A percentile compares a stretch with the other conserved stretches of the same genome.
phyloP scores from a whole-genome alignment of 495 filamentous ascomycete genomes.

The Astrocystis sublimbata region DNA sequence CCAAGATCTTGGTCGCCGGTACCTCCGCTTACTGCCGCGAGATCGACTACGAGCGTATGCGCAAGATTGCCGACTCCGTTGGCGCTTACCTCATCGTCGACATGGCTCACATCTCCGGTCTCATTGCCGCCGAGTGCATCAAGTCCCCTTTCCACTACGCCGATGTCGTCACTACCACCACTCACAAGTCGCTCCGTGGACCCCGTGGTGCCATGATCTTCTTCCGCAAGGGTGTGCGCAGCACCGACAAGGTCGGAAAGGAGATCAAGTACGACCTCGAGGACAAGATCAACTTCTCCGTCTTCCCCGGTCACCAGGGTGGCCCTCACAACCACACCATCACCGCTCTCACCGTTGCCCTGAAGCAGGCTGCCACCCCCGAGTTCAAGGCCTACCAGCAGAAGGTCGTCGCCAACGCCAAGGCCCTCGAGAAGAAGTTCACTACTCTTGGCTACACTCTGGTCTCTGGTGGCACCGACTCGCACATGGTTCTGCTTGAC shows the following conservation, averaged over 20 bases:
- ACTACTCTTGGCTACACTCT: conserved; percentile 85
- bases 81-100: conserved; percentile 95
- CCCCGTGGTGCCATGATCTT: conserved; percentile 99
- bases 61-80: conserved; percentile 91
- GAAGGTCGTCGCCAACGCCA: conserved; percentile 89
- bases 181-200: conserved; percentile 98
- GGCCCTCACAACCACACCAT: conserved; percentile 99
- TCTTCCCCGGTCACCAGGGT: conserved; percentile 99
- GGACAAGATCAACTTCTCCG: conserved; percentile 95
- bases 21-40: conserved; percentile 98
- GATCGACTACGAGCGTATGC: conserved; percentile 97
- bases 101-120: conserved; percentile 98
- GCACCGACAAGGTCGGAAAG: conserved; percentile 87
- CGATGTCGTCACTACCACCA: conserved; percentile 98
- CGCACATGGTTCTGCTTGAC: conserved; percentile 97
- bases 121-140: conserved; percentile 91
- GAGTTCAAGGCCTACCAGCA: conserved; percentile 97
- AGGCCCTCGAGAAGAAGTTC: conserved; percentile 79
- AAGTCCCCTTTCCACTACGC: conserved; percentile 91
- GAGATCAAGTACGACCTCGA: conserved; percentile 92
- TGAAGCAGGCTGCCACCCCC: conserved; percentile 89
- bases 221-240: conserved; percentile 94
- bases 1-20: conserved; percentile 93
- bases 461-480: conserved; percentile 95
- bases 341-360: conserved; percentile 92